A percentile compares a stretch with the other conserved stretches of the same genome.
Evolutionary conservation across 139 green algal species (phyloP).

Genomic region (Bryopsis sp.): DNA sequence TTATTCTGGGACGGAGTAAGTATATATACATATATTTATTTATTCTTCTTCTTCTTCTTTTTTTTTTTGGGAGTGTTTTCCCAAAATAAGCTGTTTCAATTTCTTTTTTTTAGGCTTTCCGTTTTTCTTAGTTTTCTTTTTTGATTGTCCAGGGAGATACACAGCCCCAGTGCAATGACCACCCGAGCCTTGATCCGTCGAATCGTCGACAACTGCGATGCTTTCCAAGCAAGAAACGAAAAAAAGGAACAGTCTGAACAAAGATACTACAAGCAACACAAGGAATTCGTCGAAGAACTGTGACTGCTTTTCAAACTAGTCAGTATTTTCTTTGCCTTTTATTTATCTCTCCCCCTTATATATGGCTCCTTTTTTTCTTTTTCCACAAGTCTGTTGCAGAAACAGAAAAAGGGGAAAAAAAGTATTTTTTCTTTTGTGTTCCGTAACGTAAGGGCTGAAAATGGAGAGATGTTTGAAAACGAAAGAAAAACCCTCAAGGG

Average conservation of each 20-base stretch:
- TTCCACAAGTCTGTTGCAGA: background rate
- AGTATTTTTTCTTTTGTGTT: background rate
- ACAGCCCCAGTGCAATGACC: conserved; percentile 55
- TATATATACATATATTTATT: too few species aligned
- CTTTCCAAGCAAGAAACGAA: conserved; percentile 67
- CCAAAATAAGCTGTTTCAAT: background rate
- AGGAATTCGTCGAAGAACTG: conserved; percentile 35
- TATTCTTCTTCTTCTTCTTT: background rate
- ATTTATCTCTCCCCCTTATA: background rate
- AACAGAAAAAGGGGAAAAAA: background rate
- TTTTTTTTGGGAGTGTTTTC: too few species aligned
- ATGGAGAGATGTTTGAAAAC: background rate
- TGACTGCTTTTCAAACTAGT: conserved; percentile 17
- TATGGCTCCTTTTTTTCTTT: background rate
- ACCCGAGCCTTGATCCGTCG: conserved; percentile 81
- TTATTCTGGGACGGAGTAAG: too few species aligned
- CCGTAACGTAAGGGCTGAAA: background rate
- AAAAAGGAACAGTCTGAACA: conserved; percentile 41
- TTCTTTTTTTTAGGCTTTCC: conserved; percentile 26
- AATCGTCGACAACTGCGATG: conserved; percentile 81
- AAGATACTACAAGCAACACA: conserved; percentile 36
- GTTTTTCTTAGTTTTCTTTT: background rate
- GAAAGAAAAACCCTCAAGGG: background rate
- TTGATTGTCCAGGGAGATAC: conserved; percentile 51
- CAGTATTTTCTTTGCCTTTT: background rate